Evolutionary conservation across 1,284 basidiomycete genomes (phyloP).

Genomic region (Ustilago trichophora): DNA sequence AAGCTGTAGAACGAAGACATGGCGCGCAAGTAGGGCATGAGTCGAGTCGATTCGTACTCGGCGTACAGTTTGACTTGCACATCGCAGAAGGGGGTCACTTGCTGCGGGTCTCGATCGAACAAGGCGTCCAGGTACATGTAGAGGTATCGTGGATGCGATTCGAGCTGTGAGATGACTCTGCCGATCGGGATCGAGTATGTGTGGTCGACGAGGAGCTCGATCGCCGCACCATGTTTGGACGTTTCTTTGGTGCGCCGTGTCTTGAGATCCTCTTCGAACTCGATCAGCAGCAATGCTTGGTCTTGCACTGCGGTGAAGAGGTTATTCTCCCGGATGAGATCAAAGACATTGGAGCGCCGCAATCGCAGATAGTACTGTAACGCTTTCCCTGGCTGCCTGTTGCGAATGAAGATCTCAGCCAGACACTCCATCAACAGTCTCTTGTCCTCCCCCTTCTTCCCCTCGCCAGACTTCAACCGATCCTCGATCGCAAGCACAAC

Average conservation of each 20-base stretch:
- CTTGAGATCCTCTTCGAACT: conserved; percentile 90
- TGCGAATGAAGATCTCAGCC: conserved; percentile 87
- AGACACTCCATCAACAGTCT: conserved; percentile 85
- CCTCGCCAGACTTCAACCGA: conserved; percentile 71
- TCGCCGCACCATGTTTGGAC: conserved; percentile 73
- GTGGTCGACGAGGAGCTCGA: conserved; percentile 89
- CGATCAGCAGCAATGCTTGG: conserved; percentile 87
- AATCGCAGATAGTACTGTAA: conserved; percentile 87
- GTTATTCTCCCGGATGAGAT: conserved; percentile 91
- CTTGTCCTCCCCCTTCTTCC: conserved; percentile 67
- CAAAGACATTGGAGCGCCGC: conserved; percentile 87
- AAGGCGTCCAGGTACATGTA: conserved; percentile 93
- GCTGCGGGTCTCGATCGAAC: conserved; percentile 83
- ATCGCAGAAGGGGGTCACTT: conserved; percentile 83
- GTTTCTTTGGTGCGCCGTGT: conserved; percentile 62
- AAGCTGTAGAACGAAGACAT: conserved; percentile 87
- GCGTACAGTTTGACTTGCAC: conserved; percentile 89
- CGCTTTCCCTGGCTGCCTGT: conserved; percentile 92
- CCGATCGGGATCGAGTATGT: conserved; percentile 94
- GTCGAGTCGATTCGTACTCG: conserved; percentile 78
- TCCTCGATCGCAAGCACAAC: conserved; percentile 88
- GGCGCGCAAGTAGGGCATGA: conserved; percentile 90
- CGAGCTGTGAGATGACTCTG: conserved; percentile 86
- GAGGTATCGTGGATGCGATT: conserved; percentile 79
- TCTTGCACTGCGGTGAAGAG: conserved; percentile 94